phyloP scores from a whole-genome alignment of 805 yeast species.

The Candida takata region DNA sequence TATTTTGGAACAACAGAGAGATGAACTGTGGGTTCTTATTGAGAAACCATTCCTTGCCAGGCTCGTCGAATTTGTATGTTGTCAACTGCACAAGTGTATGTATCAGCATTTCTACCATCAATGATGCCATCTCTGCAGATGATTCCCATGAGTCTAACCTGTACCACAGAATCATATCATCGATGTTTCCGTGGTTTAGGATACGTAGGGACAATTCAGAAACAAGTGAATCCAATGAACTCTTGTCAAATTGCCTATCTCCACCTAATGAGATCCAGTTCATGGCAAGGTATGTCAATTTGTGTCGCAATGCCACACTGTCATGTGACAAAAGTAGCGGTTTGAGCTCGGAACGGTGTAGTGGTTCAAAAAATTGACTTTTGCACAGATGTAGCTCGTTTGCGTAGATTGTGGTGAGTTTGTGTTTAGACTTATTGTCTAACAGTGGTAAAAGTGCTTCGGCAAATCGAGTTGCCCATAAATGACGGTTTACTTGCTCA shows the following conservation, averaged over 20 bases:
- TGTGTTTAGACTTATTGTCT: not conserved
- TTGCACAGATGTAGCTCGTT: conserved; percentile 16
- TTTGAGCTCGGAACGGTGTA: not conserved
- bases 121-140: conserved; percentile 1
- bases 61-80: conserved; percentile 8
- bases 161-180: conserved; percentile 15
- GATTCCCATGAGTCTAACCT: conserved; percentile 7
- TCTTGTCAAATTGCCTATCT: not conserved
- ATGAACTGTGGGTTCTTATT: conserved; percentile 5
- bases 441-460: conserved; percentile 10
- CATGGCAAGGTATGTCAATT: conserved; percentile 3
- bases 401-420: conserved; percentile 6
- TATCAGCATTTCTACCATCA: conserved; percentile 5
- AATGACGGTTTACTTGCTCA: conserved; percentile 6
- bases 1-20: conserved; percentile 9
- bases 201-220: not conserved
- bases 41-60: conserved; percentile 7
- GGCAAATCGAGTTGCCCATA: conserved; percentile 8
- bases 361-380: conserved; percentile 1
- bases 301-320: conserved; percentile 9
- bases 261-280: conserved; percentile 6
- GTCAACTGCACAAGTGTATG: conserved; percentile 14
- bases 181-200: conserved; percentile 4
- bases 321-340: not conserved
- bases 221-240: not conserved